Conservation (phyloP, 495 filamentous ascomycete genomes). For the Chaetomium fimeti region DNA sequence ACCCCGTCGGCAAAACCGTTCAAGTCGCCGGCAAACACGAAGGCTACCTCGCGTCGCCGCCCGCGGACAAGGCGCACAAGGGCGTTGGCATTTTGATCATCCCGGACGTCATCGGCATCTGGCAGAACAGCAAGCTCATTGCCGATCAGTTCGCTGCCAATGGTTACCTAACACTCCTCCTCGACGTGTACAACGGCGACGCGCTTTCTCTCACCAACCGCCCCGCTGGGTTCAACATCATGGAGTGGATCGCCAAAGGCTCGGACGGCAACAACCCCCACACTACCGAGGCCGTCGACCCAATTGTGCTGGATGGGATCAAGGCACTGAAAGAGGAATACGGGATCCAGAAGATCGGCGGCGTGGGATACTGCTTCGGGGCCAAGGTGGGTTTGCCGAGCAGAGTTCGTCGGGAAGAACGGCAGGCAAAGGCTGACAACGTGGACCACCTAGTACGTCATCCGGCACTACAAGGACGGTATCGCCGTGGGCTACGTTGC, state of each 20-base stretch:
- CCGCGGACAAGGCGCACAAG: constrained; percentile 44
- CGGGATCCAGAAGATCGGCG: constrained; percentile 65
- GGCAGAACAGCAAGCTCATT: constrained; percentile 73
- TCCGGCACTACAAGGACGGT: constrained; percentile 47
- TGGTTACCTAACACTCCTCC: constrained; percentile 73
- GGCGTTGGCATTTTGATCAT: constrained; percentile 56
- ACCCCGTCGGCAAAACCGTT: constrained; percentile 44
- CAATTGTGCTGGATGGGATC: constrained; percentile 49
- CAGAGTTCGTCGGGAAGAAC: neutral
- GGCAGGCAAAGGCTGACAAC: neutral
- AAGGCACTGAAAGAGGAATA: constrained; percentile 48
- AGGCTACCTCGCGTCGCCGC: constrained; percentile 52
- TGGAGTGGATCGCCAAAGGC: constrained; percentile 57
- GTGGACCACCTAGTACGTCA: constrained; percentile 43
- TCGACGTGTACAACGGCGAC: constrained; percentile 78
- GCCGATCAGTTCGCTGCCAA: constrained; percentile 81
- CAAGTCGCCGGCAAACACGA: constrained; percentile 47
- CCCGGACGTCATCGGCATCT: constrained; percentile 70
- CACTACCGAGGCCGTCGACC: constrained; percentile 55
- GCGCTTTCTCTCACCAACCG: constrained; percentile 56
- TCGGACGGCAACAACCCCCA: constrained; percentile 56
- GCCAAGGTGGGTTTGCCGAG: constrained; percentile 46
- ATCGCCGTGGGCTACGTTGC: constrained; percentile 66
- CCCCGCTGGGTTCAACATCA: constrained; percentile 57
- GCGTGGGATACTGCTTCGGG: constrained; percentile 79